Base-by-base conservation (phyloP, 257 asterid genomes). In the Nemophila menziesii region DNA sequence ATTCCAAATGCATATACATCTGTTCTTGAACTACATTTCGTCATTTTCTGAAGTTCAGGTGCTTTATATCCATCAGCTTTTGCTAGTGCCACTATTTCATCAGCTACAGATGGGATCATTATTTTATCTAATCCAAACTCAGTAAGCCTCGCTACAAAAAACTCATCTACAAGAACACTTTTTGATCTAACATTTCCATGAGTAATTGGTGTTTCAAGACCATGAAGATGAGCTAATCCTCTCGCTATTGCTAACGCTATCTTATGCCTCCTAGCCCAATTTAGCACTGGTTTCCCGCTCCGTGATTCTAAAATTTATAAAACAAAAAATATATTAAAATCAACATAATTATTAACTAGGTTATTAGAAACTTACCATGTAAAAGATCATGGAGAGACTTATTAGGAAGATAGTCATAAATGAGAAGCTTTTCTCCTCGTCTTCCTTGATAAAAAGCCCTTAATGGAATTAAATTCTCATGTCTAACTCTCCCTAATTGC, bases 401-500 rank as follows among this genome's bases (percentile, higher is more conserved):
- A 67, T 74, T 77, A 24, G 86, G 75, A 11, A 81, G 47, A 64
- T 85, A 85, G 33, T 90, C 99, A 61, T 85, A 77, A 4, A 90
- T 85, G 58, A 90, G 92, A 56, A 90, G 94, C 69, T 90, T 90
- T 69, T 90, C 96, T 48, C 99, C 96, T 75, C 94, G 72, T 49
- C 68, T 81, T 60, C 99, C 99, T 58, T 85, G 93, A 64, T 90
- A 90, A 74, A 90, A 90, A 54, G 94, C 99, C 50, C 94, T 74
- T 75, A 90, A 54, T 5, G 96, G 96, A 36, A 90, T 72, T 74
- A 90, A 58, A 79, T 77, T 85, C 67, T 90, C 99, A 3, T 90
- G 92, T 1, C 99, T 69, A 55, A 90, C 69, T 4, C 80, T 63
- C 0, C 99, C 99, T 70, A 90, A 39, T 60, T 74, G 92, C 63